phyloP scores from a whole-genome alignment of 177 flowering plant genomes.

The Tripterygium wilfordii region DNA sequence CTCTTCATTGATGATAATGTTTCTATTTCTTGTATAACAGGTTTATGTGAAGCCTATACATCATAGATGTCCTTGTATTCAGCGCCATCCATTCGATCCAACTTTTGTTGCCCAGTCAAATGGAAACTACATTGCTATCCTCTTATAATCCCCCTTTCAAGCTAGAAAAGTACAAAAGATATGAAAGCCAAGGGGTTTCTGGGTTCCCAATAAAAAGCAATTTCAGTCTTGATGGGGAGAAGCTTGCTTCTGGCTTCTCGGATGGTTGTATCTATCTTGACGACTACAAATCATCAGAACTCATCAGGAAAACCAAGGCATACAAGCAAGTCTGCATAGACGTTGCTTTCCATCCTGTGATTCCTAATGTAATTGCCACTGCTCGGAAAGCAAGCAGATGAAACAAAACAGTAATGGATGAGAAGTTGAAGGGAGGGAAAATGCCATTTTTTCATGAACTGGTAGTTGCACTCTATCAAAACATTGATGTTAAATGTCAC shows the following conservation, averaged over 20 bases:
- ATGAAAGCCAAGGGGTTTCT: constrained; percentile 76
- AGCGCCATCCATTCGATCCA: constrained; percentile 71
- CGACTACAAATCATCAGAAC: constrained; percentile 42
- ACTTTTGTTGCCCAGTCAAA: constrained; percentile 83
- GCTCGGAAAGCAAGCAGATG: constrained; percentile 88
- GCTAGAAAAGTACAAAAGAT: constrained; percentile 81
- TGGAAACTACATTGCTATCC: constrained; percentile 88
- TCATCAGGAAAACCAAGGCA: constrained; percentile 52
- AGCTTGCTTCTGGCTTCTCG: constrained; percentile 71
- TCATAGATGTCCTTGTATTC: constrained; percentile 77
- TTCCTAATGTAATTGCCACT: constrained; percentile 70
- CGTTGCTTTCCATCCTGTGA: constrained; percentile 66
- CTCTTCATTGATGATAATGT: too few species aligned
- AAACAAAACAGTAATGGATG: too few species aligned
- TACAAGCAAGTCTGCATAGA: constrained; percentile 69
- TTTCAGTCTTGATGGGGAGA: constrained; percentile 73
- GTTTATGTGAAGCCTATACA: constrained; percentile 83
- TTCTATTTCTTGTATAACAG: constrained; percentile 28
- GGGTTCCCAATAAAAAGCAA: constrained; percentile 88
- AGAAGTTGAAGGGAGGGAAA: too few species aligned
- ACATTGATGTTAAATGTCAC: too few species aligned
- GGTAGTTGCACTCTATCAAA: too few species aligned
- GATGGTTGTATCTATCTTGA: constrained; percentile 76
- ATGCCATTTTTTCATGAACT: too few species aligned
- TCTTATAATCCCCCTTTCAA: constrained; percentile 70